Base-by-base conservation (phyloP, 495 filamentous ascomycete genomes). In the Talaromyces thailandensis region DNA sequence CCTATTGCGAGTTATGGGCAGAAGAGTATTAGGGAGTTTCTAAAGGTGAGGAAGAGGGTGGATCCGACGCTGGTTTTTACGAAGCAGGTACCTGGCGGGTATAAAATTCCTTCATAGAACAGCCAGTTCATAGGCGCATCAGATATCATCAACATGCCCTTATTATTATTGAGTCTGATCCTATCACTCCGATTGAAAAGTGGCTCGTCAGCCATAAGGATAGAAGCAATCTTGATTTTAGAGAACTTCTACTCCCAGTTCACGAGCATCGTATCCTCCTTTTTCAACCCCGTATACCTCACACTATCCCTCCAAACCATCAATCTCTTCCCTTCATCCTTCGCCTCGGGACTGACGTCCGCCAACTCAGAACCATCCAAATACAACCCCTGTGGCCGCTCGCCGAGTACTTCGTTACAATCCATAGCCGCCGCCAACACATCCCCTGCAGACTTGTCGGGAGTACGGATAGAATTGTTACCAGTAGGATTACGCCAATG, bases 1-100 rank as follows among this genome's bases (percentile, higher is more conserved):
- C 72, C 75, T 1, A 68, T 82, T n/a, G 64, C 45, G 1, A 72
- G 75, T 9, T 82, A 81, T 67, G 80, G 80, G 0, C 26, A 16
- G 16, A 66, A 67, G 24, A 80, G 68, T 64, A 50, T 72, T 40
- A 55, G 40, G 31, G 56, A 62, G 12, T 58, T 84, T 60, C 59
- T 64, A 60, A 26, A 52, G 28, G 67, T 72, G 11, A 70, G 65
- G 14, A 65, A 53, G 51, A 74, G 75, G 64, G 78, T 75, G 24
- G 80, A 82, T 66, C 77, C 77, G 0, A 62, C 68, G 0, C 69
- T 68, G 0, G 69, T 80, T 65, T 65, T 59, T 48, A 59, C 57
- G 11, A 12, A 59, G 6, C 57, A 59, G 32, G 35, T 59, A 9
- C 57, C 57, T 40, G 57, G 57, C 16, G 57, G 57, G 12, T 59